Evolutionary conservation across 2,329 filamentous ascomycete genomes (phyloP).

Genomic region (Alternaria sp.): DNA sequence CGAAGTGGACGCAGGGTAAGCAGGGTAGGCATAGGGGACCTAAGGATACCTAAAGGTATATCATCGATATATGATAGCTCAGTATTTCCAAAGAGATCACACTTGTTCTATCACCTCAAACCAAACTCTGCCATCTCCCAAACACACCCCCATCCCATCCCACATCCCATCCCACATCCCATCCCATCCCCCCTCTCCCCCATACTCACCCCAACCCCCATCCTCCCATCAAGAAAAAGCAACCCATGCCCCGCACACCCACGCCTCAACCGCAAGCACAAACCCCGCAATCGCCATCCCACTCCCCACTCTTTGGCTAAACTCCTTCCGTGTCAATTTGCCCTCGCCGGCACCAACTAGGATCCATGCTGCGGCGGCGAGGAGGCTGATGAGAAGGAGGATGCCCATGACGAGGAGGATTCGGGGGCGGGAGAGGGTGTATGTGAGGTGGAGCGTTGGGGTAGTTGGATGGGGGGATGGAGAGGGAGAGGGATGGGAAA

Average conservation of each 20-base stretch:
- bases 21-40: neutral
- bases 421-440: constrained; percentile 18
- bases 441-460: neutral
- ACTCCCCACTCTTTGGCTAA: neutral
- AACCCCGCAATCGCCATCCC: neutral
- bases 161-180: no score
- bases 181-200: no score
- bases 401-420: constrained; percentile 20
- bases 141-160: no score
- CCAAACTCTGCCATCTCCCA: no score
- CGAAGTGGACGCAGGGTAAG: neutral
- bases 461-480: no score
- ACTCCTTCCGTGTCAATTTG: neutral
- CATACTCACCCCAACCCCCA: neutral
- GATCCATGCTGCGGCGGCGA: constrained; percentile 17
- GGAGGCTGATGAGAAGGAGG: constrained; percentile 20
- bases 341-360: neutral
- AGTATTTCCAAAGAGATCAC: neutral
- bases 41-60: neutral
- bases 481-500: no score
- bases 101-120: no score
- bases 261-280: neutral
- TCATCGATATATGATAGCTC: neutral
- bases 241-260: neutral
- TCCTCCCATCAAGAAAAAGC: neutral